A percentile compares a stretch with the other conserved stretches of the same genome.
Evolutionary conservation across 352 stramenopile genomes (phyloP).

Genomic region (Halophytophthora polymorphica): DNA sequence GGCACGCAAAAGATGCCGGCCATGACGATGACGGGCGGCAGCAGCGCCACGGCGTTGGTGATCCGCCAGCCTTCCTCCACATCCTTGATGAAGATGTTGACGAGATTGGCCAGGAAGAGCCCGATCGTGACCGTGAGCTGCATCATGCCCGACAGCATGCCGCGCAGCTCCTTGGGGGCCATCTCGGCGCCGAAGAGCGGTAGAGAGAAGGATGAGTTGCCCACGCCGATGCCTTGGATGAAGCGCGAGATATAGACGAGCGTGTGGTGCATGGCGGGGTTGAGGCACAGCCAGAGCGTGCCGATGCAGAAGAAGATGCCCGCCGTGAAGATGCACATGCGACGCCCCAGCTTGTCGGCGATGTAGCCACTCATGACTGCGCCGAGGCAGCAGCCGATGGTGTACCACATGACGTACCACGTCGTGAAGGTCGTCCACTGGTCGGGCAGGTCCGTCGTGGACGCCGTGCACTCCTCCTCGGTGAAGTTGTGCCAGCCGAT

Average conservation of each 20-base stretch:
- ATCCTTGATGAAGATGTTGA: slow-evolving; percentile 19
- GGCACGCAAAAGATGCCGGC: slow-evolving; percentile 23
- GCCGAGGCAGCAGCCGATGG: slow-evolving; percentile 12
- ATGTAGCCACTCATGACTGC: slow-evolving; percentile 8
- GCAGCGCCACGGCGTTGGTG: slow-evolving; percentile 19
- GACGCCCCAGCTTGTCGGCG: slow-evolving; percentile 14
- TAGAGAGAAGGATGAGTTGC: slow-evolving; percentile 20
- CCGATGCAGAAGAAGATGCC: slow-evolving; percentile 15
- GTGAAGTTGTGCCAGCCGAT: slow-evolving; percentile 14
- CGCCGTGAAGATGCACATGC: slow-evolving; percentile 11
- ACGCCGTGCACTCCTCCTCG: slow-evolving; percentile 12
- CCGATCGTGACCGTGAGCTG: slow-evolving; percentile 19
- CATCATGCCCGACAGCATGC: slow-evolving; percentile 18
- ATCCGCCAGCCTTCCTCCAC: slow-evolving; percentile 13
- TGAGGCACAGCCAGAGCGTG: slow-evolving; percentile 7
- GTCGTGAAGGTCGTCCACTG: slow-evolving; percentile 16
- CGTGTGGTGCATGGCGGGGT: not conserved
- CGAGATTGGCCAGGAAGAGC: slow-evolving; percentile 14
- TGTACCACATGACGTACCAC: slow-evolving; percentile 17
- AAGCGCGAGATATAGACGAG: slow-evolving; percentile 9
- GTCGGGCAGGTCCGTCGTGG: slow-evolving; percentile 3
- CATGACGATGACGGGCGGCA: slow-evolving; percentile 21
- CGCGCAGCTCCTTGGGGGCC: slow-evolving; percentile 16
- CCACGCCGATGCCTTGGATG: slow-evolving; percentile 10
- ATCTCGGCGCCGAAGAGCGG: slow-evolving; percentile 21